Percentiles rank a stretch among this genome's conserved stretches.
These are phyloP conservation scores for Chlorella vulgaris DNA, from an alignment of 139 green algal genomes.

Conservation along the genomic window DNA sequence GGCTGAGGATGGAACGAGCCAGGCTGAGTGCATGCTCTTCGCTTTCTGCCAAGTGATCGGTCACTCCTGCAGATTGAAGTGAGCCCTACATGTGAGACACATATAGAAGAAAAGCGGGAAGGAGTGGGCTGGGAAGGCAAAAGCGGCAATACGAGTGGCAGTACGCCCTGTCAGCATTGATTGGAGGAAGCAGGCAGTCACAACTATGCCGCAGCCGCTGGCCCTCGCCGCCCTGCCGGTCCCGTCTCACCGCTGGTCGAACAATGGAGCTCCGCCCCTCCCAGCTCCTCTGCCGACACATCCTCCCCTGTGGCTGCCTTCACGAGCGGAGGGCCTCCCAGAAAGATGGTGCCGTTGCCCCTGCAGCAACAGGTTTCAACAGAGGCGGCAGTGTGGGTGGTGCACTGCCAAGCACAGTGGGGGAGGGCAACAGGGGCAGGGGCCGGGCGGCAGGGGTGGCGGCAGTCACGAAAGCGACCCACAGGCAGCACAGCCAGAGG, in stretches of 20 bases:
- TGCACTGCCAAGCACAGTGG: no score
- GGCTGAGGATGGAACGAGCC: slow-evolving; percentile 71
- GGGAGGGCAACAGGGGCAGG: no score
- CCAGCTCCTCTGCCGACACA: slow-evolving; percentile 91
- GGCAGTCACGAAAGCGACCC: no score
- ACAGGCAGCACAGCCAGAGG: no score
- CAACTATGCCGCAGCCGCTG: not conserved
- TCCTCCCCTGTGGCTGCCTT: slow-evolving; percentile 90
- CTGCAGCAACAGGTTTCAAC: not conserved
- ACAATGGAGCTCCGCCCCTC: slow-evolving; percentile 88
- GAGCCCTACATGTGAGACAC: not conserved
- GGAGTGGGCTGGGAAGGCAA: not conserved
- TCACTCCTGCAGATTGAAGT: slow-evolving; percentile 48
- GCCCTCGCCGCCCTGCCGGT: not conserved
- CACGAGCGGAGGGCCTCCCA: slow-evolving; percentile 68
- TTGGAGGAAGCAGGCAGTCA: not conserved
- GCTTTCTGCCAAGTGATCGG: slow-evolving; percentile 84
- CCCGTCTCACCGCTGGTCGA: slow-evolving; percentile 57
- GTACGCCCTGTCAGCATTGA: no score
- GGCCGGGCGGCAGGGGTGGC: no score
- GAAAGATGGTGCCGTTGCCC: slow-evolving; percentile 82
- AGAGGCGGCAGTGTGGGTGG: no score
- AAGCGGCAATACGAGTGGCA: not conserved
- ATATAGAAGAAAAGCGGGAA: not conserved
- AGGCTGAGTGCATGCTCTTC: slow-evolving; percentile 86